Base-by-base conservation (phyloP, 78 protist species). In the Polysphondylium violaceum region DNA sequence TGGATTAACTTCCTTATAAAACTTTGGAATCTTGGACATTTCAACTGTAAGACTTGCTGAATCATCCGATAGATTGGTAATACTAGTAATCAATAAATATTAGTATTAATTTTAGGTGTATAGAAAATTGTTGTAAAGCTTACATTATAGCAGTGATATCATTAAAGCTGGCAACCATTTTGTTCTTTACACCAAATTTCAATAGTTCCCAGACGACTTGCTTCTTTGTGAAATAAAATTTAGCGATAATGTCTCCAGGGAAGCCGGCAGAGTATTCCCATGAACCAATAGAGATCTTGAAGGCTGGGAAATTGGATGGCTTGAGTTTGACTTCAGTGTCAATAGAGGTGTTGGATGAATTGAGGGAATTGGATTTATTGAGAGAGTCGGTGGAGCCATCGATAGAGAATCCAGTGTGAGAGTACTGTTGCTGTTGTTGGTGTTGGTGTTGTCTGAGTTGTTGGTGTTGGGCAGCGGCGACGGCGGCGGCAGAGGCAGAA, bases 201-300 rank as follows among this genome's bases (percentile, higher is more conserved):
- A 68, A 12, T 41, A 47, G n/a, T 55, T 79, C 89, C 89, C 89
- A 79, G 27, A 79, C 89, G 2, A 79, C 55, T 68, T 79, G 89
- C 47, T 68, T 79, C 36, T 79, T 79, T 0, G 89, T 79, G n/a
- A 67, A 79, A 68, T 79, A 79, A 40, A 79, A 79, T 21, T 79
- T 79, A 0, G 76, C 72, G 0, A 47, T 36, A 2, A 79, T 64
- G 33, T 79, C 89, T 7, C 76, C 67, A 14, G 35, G 76, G 27
- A 76, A 76, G 2, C 55, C 40, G 19, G 68, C 76, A 0, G 50
- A n/a, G 2, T 44, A 36, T 40, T 79, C 89, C 76, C 76, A 79
- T 2, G n/a, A 25, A 29, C 89, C 89, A 53, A 79, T 58, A 14
- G 21, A 35, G 11, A 79, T 40, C 27, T 79, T 79, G 17, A 35